Evolutionary conservation across 1,284 basidiomycete species (phyloP).

Genomic region (Tilletia horrida): DNA sequence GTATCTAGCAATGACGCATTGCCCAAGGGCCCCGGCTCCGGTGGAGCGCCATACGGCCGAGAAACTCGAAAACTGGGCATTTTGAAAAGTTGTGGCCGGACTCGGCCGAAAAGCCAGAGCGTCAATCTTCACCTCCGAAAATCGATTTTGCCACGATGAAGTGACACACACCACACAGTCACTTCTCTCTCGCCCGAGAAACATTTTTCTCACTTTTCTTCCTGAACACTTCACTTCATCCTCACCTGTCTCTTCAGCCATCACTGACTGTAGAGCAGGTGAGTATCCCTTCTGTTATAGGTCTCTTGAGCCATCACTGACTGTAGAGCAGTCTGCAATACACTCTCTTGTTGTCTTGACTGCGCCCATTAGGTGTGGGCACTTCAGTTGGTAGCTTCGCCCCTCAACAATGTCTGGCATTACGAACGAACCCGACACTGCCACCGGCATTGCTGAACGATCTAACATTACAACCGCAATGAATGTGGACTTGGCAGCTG

Average conservation of each 20-base stretch:
- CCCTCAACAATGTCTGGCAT: neutral
- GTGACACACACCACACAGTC: no score
- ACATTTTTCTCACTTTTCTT: neutral
- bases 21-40: no score
- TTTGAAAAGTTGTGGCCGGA: no score
- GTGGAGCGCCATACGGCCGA: no score
- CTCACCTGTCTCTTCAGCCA: neutral
- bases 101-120: no score
- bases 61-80: no score
- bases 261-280: neutral
- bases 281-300: neutral
- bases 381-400: conserved; percentile 12
- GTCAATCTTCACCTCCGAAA: no score
- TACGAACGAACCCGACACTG: neutral
- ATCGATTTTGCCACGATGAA: no score
- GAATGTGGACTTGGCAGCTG: no score
- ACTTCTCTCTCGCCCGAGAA: no score
- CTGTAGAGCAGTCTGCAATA: conserved; percentile 5
- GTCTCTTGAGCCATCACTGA: no score
- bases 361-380: neutral
- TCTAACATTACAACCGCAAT: neutral
- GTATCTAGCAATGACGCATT: no score
- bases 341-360: neutral
- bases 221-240: neutral
- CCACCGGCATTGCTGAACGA: neutral